These are phyloP conservation scores for Coffea humblotiana DNA, from an alignment of 305 asterid species.

Conservation along the genomic window DNA sequence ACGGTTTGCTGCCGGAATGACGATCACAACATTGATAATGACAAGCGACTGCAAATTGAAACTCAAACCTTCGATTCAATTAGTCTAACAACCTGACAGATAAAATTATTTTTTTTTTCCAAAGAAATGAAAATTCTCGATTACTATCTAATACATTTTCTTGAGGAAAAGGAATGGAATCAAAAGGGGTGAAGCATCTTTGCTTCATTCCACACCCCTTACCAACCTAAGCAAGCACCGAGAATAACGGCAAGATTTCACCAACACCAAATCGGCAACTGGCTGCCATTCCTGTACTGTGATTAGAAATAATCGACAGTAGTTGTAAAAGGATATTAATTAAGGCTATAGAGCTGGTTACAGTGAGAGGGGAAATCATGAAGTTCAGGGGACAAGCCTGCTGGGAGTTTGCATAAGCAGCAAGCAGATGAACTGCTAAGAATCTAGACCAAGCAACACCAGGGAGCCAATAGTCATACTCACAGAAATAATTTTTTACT, in stretches of 20 bases:
- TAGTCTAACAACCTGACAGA: neutral
- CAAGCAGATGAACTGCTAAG: neutral
- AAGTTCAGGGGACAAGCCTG: neutral
- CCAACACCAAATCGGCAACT: neutral
- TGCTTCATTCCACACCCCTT: neutral
- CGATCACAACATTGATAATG: no score
- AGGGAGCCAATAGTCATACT: neutral
- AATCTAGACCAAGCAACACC: neutral
- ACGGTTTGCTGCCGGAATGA: no score
- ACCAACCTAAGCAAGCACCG: neutral
- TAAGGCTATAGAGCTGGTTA: neutral
- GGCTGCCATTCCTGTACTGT: neutral
- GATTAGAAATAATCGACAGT: neutral
- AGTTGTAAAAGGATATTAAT: neutral
- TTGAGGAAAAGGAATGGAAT: neutral
- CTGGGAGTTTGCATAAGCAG: neutral
- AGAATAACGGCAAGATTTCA: neutral
- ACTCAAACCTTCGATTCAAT: neutral
- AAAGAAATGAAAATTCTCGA: neutral
- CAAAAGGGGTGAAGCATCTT: neutral
- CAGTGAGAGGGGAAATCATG: neutral
- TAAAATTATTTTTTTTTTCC: no score
- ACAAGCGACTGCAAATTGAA: neutral
- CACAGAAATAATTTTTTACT: neutral
- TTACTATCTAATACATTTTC: neutral